These are phyloP conservation scores for Amylocystis lapponica DNA, from an alignment of 768 basidiomycete species.

Conservation along the genomic window DNA sequence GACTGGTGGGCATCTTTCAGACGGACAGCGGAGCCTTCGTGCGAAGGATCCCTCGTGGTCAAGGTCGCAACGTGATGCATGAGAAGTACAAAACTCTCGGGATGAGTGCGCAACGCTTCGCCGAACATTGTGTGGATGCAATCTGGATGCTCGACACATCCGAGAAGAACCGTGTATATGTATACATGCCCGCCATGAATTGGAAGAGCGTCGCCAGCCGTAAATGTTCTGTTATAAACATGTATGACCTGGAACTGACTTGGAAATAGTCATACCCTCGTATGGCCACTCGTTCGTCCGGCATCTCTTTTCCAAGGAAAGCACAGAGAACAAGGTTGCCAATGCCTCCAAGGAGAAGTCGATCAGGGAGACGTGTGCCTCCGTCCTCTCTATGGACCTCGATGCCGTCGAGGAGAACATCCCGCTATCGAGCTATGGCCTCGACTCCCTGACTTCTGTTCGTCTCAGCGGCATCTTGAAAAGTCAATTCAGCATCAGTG, in stretches of 20 bases:
- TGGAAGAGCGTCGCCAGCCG: slow-evolving; percentile 4
- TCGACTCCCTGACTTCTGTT: slow-evolving; percentile 6
- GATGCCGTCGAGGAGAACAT: slow-evolving; percentile 5
- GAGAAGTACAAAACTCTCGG: slow-evolving; percentile 7
- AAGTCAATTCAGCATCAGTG: neutral
- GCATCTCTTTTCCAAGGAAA: slow-evolving; percentile 6
- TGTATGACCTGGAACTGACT: neutral
- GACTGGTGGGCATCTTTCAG: neutral
- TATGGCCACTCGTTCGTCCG: slow-evolving; percentile 1
- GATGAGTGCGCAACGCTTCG: slow-evolving; percentile 2
- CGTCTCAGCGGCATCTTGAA: slow-evolving; percentile 7
- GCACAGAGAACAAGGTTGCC: neutral
- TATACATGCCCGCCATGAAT: slow-evolving; percentile 5
- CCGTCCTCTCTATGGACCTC: slow-evolving; percentile 4
- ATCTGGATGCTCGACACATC: slow-evolving; percentile 6
- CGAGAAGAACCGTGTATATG: neutral
- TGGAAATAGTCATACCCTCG: slow-evolving; percentile 4
- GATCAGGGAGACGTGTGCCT: slow-evolving; percentile 5
- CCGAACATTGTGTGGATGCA: slow-evolving; percentile 7
- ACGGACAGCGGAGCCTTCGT: slow-evolving; percentile 7
- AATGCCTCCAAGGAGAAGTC: slow-evolving; percentile 2
- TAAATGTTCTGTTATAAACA: neutral
- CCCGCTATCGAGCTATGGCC: slow-evolving; percentile 5
- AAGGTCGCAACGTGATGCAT: slow-evolving; percentile 2
- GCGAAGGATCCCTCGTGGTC: slow-evolving; percentile 3